Evolutionary conservation across 352 stramenopile species (phyloP).

Genomic region (Elongisporangium undulatum): DNA sequence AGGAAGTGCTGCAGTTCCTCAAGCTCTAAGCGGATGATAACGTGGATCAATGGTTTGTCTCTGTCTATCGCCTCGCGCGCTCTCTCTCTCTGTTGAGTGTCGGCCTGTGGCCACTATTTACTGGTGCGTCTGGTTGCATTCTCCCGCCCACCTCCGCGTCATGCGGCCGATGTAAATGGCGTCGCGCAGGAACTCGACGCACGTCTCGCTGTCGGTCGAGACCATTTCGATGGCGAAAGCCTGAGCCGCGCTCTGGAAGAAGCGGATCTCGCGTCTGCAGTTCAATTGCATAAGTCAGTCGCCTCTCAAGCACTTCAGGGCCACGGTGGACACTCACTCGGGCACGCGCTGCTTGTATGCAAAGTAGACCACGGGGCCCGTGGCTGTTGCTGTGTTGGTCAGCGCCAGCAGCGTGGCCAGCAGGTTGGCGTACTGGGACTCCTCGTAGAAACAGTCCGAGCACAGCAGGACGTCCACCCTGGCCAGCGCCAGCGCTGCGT

Average conservation of each 20-base stretch:
- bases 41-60: conserved; percentile 1
- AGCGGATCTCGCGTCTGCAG: conserved; percentile 26
- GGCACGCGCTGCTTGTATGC: conserved; percentile 71
- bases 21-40: conserved; percentile 33
- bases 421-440: conserved; percentile 27
- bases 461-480: conserved; percentile 30
- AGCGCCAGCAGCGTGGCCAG: conserved; percentile 37
- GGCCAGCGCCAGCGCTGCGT: background rate
- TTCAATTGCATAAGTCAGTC: background rate
- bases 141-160: conserved; percentile 4
- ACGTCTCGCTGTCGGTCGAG: conserved; percentile 2
- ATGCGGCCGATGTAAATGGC: conserved; percentile 50
- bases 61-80: conserved; percentile 3
- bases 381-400: conserved; percentile 8
- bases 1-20: conserved; percentile 73
- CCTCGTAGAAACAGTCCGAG: conserved; percentile 74
- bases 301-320: background rate
- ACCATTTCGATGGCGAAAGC: conserved; percentile 40
- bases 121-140: conserved; percentile 2
- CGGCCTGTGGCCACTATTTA: too few species aligned
- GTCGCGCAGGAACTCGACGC: conserved; percentile 24
- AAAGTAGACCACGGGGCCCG: conserved; percentile 22
- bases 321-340: conserved; percentile 15
- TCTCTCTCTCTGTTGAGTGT: conserved; percentile 2
- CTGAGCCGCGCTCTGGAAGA: conserved; percentile 31